Percentiles rank a stretch among this genome's conserved stretches.
These are phyloP conservation scores for Cryphonectria naterciae DNA, from an alignment of 2,329 filamentous ascomycete species.

Conservation along the genomic window DNA sequence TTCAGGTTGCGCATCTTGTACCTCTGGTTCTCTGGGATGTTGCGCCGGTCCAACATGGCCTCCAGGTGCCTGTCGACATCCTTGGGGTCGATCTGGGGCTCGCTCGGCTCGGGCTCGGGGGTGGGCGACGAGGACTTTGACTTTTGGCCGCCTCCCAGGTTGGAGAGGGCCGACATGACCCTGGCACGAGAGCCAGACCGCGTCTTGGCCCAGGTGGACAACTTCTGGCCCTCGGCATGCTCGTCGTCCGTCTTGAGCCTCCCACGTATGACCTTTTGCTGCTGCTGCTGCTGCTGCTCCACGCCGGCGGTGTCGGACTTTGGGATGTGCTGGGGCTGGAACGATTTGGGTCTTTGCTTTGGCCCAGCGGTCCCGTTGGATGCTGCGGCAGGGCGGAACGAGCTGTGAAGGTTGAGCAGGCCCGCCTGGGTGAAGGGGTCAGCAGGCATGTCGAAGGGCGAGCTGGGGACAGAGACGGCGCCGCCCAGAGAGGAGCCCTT, in stretches of 20 bases:
- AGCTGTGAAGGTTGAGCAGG: slow-evolving; percentile 29
- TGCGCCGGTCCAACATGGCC: slow-evolving; percentile 77
- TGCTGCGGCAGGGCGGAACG: slow-evolving; percentile 28
- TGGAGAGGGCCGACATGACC: slow-evolving; percentile 45
- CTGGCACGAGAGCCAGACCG: slow-evolving; percentile 48
- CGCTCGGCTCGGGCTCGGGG: slow-evolving; percentile 47
- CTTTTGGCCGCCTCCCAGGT: slow-evolving; percentile 41
- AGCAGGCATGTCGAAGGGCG: slow-evolving; percentile 16
- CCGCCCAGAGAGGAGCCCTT: slow-evolving; percentile 42
- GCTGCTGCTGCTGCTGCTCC: slow-evolving; percentile 21
- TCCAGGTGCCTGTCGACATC: slow-evolving; percentile 63
- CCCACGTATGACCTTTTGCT: slow-evolving; percentile 26
- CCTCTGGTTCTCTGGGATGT: slow-evolving; percentile 91
- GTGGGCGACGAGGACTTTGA: slow-evolving; percentile 39
- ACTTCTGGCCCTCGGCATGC: slow-evolving; percentile 18
- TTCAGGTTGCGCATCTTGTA: slow-evolving; percentile 93
- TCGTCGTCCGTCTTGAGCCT: slow-evolving; percentile 28
- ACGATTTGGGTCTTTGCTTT: slow-evolving; percentile 57
- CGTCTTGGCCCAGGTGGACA: slow-evolving; percentile 37
- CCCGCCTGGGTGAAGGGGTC: slow-evolving; percentile 25
- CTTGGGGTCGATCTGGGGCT: slow-evolving; percentile 55
- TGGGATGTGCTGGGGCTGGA: slow-evolving; percentile 44
- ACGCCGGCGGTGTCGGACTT: slow-evolving; percentile 31
- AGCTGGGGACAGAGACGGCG: slow-evolving; percentile 31
- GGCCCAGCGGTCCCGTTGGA: slow-evolving; percentile 23